A percentile compares a stretch with the other conserved stretches of the same genome.
Evolutionary conservation across 257 asterid species (phyloP).

Genomic region (Solanum rostratum): DNA sequence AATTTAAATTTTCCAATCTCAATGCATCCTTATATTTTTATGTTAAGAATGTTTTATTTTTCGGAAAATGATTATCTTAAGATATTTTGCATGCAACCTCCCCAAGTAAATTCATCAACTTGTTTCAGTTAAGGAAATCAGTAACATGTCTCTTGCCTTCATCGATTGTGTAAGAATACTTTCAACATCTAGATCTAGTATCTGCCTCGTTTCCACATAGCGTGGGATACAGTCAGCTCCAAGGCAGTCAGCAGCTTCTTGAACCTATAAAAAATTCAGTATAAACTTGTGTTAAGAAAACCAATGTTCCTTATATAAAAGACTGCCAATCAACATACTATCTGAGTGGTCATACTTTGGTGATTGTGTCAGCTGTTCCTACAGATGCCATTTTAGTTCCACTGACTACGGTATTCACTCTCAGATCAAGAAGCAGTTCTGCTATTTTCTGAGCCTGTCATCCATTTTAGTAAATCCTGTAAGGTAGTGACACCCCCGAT

Average conservation of each 20-base stretch:
- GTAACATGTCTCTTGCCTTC: slow-evolving; percentile 27
- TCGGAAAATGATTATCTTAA: not conserved
- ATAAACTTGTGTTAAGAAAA: not conserved
- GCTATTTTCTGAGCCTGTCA: slow-evolving; percentile 87
- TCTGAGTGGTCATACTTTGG: slow-evolving; percentile 38
- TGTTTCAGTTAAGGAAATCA: not conserved
- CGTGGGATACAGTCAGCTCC: slow-evolving; percentile 79
- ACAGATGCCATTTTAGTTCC: slow-evolving; percentile 50
- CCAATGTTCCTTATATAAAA: not conserved
- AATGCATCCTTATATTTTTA: not conserved
- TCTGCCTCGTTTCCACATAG: slow-evolving; percentile 53
- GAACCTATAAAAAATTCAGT: slow-evolving; percentile 39
- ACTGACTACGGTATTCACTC: slow-evolving; percentile 49
- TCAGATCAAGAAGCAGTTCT: slow-evolving; percentile 80
- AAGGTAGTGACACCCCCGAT: not conserved
- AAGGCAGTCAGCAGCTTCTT: slow-evolving; percentile 92
- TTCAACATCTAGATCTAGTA: slow-evolving; percentile 42
- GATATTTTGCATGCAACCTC: not conserved
- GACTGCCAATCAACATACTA: not conserved
- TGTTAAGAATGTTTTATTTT: not conserved
- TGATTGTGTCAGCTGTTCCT: slow-evolving; percentile 71
- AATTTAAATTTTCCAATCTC: not conserved
- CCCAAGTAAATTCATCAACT: not conserved
- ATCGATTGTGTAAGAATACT: slow-evolving; percentile 41
- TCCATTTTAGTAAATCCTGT: not conserved